These are phyloP conservation scores for Populus ilicifolia DNA, from an alignment of 345 rosid genomes.

Conservation along the genomic window DNA sequence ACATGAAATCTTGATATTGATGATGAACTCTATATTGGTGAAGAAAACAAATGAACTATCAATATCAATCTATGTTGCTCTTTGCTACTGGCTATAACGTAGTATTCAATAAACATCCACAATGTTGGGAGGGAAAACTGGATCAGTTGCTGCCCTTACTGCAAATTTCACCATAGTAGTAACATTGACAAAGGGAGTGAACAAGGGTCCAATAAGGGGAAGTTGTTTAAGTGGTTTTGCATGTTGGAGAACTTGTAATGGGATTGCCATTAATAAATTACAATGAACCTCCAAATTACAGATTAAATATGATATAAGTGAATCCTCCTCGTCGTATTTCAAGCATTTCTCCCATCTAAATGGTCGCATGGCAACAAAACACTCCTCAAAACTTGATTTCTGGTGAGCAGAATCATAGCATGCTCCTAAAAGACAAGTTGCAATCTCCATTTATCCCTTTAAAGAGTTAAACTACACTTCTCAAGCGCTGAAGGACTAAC, in stretches of 20 bases:
- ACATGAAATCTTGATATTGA: neutral
- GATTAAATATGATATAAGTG: too few species aligned
- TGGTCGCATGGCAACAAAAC: neutral
- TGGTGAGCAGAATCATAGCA: neutral
- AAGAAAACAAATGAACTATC: neutral
- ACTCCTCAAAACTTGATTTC: neutral
- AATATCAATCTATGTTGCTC: slow-evolving; percentile 31
- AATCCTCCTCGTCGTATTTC: neutral
- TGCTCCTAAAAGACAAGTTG: neutral
- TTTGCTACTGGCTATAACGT: slow-evolving; percentile 39
- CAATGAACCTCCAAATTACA: neutral
- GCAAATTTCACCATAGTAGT: slow-evolving; percentile 47
- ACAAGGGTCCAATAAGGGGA: slow-evolving; percentile 51
- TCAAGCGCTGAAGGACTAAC: too few species aligned
- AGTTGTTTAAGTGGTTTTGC: slow-evolving; percentile 50
- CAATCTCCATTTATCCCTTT: too few species aligned
- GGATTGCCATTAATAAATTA: neutral
- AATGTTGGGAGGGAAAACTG: slow-evolving; percentile 57
- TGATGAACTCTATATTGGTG: neutral
- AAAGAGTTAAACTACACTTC: neutral
- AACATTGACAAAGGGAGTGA: slow-evolving; percentile 46
- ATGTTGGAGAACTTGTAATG: slow-evolving; percentile 43
- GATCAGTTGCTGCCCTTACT: slow-evolving; percentile 52
- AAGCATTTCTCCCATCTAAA: neutral
- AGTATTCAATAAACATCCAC: slow-evolving; percentile 44